Evolutionary conservation across 495 filamentous ascomycete species (phyloP).

Genomic region (Neurospora intermedia): DNA sequence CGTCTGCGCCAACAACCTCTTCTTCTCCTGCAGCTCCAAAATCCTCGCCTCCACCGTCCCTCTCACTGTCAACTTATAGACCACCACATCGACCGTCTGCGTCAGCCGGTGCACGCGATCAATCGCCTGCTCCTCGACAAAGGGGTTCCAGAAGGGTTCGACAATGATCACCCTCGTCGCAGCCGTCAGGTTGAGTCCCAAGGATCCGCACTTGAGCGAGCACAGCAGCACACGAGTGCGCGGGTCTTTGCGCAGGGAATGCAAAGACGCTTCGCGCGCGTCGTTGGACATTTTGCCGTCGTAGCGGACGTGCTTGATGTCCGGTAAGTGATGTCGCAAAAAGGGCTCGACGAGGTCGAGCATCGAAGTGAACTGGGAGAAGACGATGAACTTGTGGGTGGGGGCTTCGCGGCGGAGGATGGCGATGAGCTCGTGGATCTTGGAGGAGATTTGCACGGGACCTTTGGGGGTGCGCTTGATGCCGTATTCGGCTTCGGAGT

Average conservation of each 20-base stretch:
- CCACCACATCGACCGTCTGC: constrained; percentile 84
- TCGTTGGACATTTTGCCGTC: constrained; percentile 96
- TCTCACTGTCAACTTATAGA: constrained; percentile 83
- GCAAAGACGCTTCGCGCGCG: constrained; percentile 72
- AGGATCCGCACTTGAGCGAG: constrained; percentile 80
- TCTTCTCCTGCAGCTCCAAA: constrained; percentile 82
- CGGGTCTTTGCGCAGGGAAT: constrained; percentile 55
- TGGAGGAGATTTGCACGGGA: constrained; percentile 62
- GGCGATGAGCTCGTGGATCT: constrained; percentile 73
- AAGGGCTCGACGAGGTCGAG: constrained; percentile 93
- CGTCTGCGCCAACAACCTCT: constrained; percentile 69
- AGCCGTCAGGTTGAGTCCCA: constrained; percentile 90
- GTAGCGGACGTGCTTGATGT: constrained; percentile 74
- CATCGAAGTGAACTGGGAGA: constrained; percentile 94
- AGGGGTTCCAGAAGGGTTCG: constrained; percentile 97
- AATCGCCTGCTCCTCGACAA: constrained; percentile 97
- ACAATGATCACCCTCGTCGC: constrained; percentile 89
- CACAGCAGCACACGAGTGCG: constrained; percentile 74
- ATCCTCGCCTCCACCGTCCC: constrained; percentile 87
- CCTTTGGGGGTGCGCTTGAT: constrained; percentile 20
- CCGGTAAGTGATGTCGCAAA: constrained; percentile 45
- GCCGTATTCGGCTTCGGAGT: constrained; percentile 15
- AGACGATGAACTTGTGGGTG: constrained; percentile 90
- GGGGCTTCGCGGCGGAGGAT: constrained; percentile 70
- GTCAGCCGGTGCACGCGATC: constrained; percentile 95